Percentiles rank a stretch among this genome's conserved stretches.
These are phyloP conservation scores for Pharus latifolius DNA, from an alignment of 176 grass and related monocot genomes.

Conservation along the genomic window DNA sequence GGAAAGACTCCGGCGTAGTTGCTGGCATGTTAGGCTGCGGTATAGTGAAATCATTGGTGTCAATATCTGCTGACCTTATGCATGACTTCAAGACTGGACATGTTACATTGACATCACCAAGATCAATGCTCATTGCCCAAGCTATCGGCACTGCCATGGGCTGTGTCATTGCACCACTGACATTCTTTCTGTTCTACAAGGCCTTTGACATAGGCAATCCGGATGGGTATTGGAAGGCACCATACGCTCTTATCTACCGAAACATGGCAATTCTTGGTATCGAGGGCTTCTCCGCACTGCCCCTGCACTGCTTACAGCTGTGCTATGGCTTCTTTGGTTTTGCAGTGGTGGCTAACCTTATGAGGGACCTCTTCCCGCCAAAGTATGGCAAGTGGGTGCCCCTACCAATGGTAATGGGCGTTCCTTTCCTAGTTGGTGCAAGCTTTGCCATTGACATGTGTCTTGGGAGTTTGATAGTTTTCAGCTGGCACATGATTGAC, in stretches of 20 bases:
- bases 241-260: slow-evolving; percentile 89
- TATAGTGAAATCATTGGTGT: slow-evolving; percentile 85
- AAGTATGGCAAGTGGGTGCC: slow-evolving; percentile 74
- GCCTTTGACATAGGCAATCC: slow-evolving; percentile 96
- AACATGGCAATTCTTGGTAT: slow-evolving; percentile 98
- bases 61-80: slow-evolving; percentile 90
- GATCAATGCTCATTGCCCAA: slow-evolving; percentile 83
- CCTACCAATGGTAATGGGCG: slow-evolving; percentile 88
- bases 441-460: slow-evolving; percentile 97
- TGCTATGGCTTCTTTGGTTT: slow-evolving; percentile 95
- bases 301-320: slow-evolving; percentile 74
- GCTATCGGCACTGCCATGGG: slow-evolving; percentile 93
- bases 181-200: slow-evolving; percentile 89
- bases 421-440: slow-evolving; percentile 78
- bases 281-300: slow-evolving; percentile 86
- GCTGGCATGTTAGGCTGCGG: slow-evolving; percentile 85
- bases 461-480: slow-evolving; percentile 65
- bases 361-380: slow-evolving; percentile 50
- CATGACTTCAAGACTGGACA: slow-evolving; percentile 95
- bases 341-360: slow-evolving; percentile 52
- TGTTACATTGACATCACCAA: slow-evolving; percentile 88
- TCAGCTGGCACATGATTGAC: slow-evolving; percentile 65
- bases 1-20: slow-evolving; percentile 78
- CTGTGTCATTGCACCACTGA: slow-evolving; percentile 73
- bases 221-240: slow-evolving; percentile 85